phyloP scores from a whole-genome alignment of 495 filamentous ascomycete species.

The Neurospora sp. region DNA sequence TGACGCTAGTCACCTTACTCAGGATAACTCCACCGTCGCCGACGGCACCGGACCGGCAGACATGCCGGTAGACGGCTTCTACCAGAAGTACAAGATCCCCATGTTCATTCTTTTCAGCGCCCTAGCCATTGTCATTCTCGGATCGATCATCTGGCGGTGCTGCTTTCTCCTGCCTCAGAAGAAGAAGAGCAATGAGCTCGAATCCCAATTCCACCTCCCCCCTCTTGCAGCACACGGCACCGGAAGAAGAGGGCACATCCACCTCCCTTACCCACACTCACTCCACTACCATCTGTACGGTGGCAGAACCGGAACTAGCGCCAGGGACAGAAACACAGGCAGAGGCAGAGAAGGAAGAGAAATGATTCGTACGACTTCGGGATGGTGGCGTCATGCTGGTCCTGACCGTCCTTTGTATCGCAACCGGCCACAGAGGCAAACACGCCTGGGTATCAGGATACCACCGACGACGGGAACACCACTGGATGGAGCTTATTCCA shows the following conservation, averaged over 20 bases:
- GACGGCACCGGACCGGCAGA: background rate
- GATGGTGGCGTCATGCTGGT: background rate
- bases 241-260: background rate
- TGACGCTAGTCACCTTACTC: background rate
- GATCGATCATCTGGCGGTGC: background rate
- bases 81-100: background rate
- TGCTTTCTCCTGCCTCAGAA: background rate
- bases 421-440: background rate
- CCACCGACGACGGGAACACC: background rate
- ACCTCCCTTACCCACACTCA: background rate
- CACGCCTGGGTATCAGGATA: background rate
- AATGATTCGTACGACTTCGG: background rate
- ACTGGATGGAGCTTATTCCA: background rate
- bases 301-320: background rate
- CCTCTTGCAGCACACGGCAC: background rate
- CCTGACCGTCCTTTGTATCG: background rate
- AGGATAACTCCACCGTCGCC: background rate
- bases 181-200: background rate
- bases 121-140: background rate
- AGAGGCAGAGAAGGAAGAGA: background rate
- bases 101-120: background rate
- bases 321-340: background rate
- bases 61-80: background rate
- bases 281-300: background rate
- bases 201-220: background rate